Conservation (phyloP, 805 yeast species). For the Sugiyamaella chiloensis region DNA sequence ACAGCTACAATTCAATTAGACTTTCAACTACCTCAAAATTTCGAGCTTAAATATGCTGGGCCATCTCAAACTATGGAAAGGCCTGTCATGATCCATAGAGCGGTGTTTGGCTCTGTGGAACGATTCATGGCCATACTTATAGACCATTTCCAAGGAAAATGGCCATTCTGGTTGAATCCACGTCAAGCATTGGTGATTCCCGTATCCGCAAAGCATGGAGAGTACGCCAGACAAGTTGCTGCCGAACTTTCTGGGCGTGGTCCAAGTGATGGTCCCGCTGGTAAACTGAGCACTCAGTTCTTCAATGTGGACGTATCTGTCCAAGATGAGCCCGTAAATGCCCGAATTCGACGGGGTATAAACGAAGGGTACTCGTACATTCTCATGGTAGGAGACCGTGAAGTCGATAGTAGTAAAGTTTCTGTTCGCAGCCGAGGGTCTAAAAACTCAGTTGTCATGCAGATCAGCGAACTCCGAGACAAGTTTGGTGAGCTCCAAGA, state of each 20-base stretch:
- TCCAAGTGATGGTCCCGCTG: constrained; percentile 34
- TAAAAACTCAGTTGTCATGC: constrained; percentile 42
- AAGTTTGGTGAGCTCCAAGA: constrained; percentile 57
- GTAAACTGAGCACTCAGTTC: constrained; percentile 55
- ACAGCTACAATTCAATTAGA: constrained; percentile 95
- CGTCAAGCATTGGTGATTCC: constrained; percentile 86
- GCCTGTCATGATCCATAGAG: constrained; percentile 96
- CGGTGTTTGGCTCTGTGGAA: constrained; percentile 92
- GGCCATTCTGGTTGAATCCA: constrained; percentile 98
- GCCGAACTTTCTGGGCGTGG: constrained; percentile 36
- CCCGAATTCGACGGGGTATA: constrained; percentile 75
- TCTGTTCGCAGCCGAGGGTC: constrained; percentile 61
- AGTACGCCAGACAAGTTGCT: constrained; percentile 51
- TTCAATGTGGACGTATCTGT: constrained; percentile 75
- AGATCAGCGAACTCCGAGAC: constrained; percentile 49
- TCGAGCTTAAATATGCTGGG: constrained; percentile 62
- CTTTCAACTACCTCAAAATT: constrained; percentile 90
- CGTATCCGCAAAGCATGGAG: constrained; percentile 59
- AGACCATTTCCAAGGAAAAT: constrained; percentile 85
- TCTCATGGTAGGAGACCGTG: constrained; percentile 85
- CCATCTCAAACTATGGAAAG: constrained; percentile 38
- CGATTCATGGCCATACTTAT: constrained; percentile 86
- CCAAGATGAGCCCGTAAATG: constrained; percentile 75
- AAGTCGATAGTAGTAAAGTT: constrained; percentile 54
- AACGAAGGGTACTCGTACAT: constrained; percentile 72